Evolutionary conservation across 2,329 filamentous ascomycete genomes (phyloP).

Genomic region (Calonectria pseudoreteaudii): DNA sequence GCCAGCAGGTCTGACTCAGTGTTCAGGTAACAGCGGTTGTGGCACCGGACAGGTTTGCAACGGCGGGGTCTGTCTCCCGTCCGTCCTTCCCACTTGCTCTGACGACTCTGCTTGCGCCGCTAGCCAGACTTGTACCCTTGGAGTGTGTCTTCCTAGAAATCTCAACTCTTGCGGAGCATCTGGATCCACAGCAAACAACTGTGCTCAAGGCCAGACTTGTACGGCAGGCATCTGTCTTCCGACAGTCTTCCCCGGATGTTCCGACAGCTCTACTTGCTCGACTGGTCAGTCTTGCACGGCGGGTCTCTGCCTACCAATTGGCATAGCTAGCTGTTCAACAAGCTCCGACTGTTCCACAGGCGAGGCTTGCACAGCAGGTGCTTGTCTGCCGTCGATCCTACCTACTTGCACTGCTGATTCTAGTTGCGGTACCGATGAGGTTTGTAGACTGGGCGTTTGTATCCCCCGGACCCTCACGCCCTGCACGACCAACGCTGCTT

Average conservation of each 20-base stretch:
- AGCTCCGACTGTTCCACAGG: background rate
- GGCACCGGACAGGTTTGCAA: constrained; percentile 1
- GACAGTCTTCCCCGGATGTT: background rate
- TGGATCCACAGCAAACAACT: background rate
- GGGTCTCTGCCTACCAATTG: background rate
- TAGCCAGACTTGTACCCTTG: background rate
- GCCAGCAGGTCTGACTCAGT: background rate
- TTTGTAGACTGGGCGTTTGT: constrained; percentile 14
- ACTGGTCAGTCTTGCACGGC: background rate
- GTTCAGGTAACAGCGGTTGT: background rate
- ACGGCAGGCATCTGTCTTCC: constrained; percentile 12
- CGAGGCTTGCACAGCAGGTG: background rate
- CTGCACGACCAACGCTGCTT: background rate
- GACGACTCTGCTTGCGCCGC: background rate
- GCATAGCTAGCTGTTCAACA: background rate
- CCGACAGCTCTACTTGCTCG: background rate
- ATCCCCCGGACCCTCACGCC: background rate
- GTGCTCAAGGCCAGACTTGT: background rate
- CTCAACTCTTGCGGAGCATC: background rate
- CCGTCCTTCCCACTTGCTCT: background rate
- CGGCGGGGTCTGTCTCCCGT: background rate
- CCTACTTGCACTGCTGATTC: constrained; percentile 4
- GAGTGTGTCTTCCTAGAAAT: constrained; percentile 9
- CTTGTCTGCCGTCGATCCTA: constrained; percentile 7
- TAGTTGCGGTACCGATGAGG: background rate